Conservation (phyloP, 805 yeast genomes). For the Ogataea henricii region DNA sequence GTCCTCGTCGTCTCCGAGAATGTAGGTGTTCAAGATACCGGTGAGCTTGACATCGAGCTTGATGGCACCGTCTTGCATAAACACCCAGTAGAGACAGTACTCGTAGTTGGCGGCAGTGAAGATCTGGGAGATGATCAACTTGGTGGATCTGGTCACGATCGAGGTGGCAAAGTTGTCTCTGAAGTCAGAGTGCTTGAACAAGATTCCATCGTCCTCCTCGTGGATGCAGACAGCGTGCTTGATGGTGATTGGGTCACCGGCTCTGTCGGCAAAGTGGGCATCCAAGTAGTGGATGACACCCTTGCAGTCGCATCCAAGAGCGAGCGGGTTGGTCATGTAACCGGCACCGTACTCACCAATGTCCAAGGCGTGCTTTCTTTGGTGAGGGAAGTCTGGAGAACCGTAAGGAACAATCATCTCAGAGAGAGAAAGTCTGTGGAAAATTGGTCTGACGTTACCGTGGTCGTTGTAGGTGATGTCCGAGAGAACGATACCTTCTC, state of each 20-base stretch:
- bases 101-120: slow-evolving; percentile 88
- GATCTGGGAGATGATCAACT: slow-evolving; percentile 73
- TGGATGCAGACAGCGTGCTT: slow-evolving; percentile 82
- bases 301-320: slow-evolving; percentile 83
- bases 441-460: slow-evolving; percentile 69
- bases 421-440: slow-evolving; percentile 74
- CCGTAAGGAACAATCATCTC: slow-evolving; percentile 91
- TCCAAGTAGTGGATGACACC: slow-evolving; percentile 83
- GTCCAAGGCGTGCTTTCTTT: slow-evolving; percentile 83
- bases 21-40: slow-evolving; percentile 77
- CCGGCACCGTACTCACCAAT: slow-evolving; percentile 90
- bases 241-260: slow-evolving; percentile 69
- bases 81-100: slow-evolving; percentile 81
- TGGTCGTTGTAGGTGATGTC: slow-evolving; percentile 76
- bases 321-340: slow-evolving; percentile 75
- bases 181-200: slow-evolving; percentile 82
- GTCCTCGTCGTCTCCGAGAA: slow-evolving; percentile 64
- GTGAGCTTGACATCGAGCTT: slow-evolving; percentile 78
- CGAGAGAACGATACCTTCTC: slow-evolving; percentile 80
- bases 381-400: slow-evolving; percentile 76
- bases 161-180: slow-evolving; percentile 78
- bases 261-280: slow-evolving; percentile 69
- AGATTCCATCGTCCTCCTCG: slow-evolving; percentile 81
- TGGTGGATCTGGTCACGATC: slow-evolving; percentile 73
- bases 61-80: slow-evolving; percentile 83